Evolutionary conservation across 2,329 filamentous ascomycete species (phyloP), one percentile per base, ranked within the genome.

Genomic region (Penicillium sp.): DNA sequence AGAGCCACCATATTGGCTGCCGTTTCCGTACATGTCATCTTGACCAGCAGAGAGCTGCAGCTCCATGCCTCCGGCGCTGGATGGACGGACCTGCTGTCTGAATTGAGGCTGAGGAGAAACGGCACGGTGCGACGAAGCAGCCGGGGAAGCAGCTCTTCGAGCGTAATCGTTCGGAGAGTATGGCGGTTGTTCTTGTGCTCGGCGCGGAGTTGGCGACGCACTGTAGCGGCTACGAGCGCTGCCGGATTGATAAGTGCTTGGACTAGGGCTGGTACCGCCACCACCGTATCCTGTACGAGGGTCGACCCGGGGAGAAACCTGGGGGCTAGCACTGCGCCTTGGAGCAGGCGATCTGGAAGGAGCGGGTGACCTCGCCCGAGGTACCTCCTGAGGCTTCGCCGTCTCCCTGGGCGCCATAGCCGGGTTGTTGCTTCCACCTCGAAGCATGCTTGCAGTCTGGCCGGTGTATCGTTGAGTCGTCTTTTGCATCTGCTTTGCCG

Each of bases 401-500:
- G 79, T n/a, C 37, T 41, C 37, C 37, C 37, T 41, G 19, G 37
- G 37, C 9, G 37, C 19, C 37, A 41, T 77, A 13, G 86, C 82
- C 24, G 87, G 82, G 39, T 76, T 78, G 55, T 71, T 73, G 47
- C 69, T 73, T 55, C 71, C 68, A 46, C 75, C 68, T 10, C 71
- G 64, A 27, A 96, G 95, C 79, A 97, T 88, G 68, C 84, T 91
- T 44, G 91, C 85, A 3, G 90, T 91, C 73, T 97, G 90, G 46
- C 87, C 86, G 22, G 90, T 86, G 68, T 93, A 97, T 74, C 92
- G 92, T 67, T 96, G 89, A 0, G 92, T 95, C 4, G 93, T 91
- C 73, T 96, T 90, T 70, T 96, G 91, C 96, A 99, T 99, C 48
- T 95, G 91, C 61, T 89, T 90, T 4, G 91, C 90, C 0, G 96